Evolutionary conservation across 257 asterid species (phyloP).

Genomic region (Schizonepeta tenuifolia): DNA sequence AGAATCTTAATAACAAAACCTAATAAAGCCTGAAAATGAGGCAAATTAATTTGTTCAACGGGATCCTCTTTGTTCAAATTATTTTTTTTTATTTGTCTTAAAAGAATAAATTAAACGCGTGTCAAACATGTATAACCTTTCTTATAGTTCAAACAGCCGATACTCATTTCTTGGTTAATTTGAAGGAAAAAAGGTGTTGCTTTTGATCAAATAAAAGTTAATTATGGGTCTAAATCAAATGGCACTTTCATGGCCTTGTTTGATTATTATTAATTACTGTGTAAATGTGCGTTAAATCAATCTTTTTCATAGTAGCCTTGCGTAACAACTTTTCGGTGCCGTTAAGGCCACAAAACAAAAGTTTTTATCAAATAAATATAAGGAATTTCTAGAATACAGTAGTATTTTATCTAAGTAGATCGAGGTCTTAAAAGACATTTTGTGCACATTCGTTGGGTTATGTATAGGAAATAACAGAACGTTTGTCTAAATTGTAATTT

Average conservation of each 20-base stretch:
- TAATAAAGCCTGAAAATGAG: too few relatives aligned
- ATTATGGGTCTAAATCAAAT: neutral
- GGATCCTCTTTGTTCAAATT: too few relatives aligned
- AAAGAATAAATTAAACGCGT: too few relatives aligned
- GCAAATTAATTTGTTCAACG: too few relatives aligned
- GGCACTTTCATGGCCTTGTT: neutral
- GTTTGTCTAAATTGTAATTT: too few relatives aligned
- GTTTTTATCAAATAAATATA: neutral
- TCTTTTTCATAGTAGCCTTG: constrained; percentile 19
- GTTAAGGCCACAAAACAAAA: neutral
- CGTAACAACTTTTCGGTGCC: constrained; percentile 18
- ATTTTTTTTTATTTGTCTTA: too few relatives aligned
- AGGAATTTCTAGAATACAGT: neutral
- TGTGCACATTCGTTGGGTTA: too few relatives aligned
- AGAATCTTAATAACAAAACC: too few relatives aligned
- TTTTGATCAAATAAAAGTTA: neutral
- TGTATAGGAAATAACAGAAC: too few relatives aligned
- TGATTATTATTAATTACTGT: neutral
- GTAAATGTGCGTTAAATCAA: constrained; percentile 3
- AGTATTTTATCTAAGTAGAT: too few relatives aligned
- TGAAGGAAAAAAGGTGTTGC: neutral
- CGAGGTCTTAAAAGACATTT: neutral
- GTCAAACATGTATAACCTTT: too few relatives aligned
- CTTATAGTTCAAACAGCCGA: neutral
- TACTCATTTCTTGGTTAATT: neutral